Conservation (phyloP, 805 yeast species). For the Pichia nakasei region DNA sequence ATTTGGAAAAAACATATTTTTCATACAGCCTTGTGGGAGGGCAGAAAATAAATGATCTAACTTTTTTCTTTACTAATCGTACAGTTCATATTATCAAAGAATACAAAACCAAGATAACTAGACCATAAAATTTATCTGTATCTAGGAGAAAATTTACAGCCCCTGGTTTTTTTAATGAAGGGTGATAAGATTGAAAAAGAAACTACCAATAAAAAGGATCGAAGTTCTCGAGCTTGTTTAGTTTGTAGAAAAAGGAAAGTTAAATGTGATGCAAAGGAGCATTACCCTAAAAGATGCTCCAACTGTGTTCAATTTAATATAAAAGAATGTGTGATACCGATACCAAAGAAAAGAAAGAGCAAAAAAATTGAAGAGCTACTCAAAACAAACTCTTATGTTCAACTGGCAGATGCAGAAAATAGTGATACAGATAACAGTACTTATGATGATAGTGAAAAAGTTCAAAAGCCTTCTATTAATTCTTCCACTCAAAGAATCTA, state of each 20-base stretch:
- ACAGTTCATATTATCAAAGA: too few species aligned
- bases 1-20: too few species aligned
- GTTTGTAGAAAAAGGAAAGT: conserved; percentile 76
- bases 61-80: too few species aligned
- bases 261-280: conserved; percentile 61
- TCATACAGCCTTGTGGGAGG: too few species aligned
- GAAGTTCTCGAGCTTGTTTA: conserved; percentile 52
- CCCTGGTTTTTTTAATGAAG: too few species aligned
- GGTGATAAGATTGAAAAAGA: too few species aligned
- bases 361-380: conserved; percentile 17
- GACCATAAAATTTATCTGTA: too few species aligned
- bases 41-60: too few species aligned
- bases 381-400: conserved; percentile 7
- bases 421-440: neutral
- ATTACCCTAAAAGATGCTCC: conserved; percentile 44
- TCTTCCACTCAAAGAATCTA: neutral
- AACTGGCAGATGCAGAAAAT: conserved; percentile 5
- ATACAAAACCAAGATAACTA: too few species aligned
- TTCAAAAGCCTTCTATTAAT: too few species aligned
- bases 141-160: too few species aligned
- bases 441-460: neutral
- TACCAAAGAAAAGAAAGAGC: conserved; percentile 24
- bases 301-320: conserved; percentile 67
- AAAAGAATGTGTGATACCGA: conserved; percentile 56
- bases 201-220: neutral